Evolutionary conservation across 495 filamentous ascomycete genomes (phyloP).

Genomic region (Melanomma pulvis-pyrius): DNA sequence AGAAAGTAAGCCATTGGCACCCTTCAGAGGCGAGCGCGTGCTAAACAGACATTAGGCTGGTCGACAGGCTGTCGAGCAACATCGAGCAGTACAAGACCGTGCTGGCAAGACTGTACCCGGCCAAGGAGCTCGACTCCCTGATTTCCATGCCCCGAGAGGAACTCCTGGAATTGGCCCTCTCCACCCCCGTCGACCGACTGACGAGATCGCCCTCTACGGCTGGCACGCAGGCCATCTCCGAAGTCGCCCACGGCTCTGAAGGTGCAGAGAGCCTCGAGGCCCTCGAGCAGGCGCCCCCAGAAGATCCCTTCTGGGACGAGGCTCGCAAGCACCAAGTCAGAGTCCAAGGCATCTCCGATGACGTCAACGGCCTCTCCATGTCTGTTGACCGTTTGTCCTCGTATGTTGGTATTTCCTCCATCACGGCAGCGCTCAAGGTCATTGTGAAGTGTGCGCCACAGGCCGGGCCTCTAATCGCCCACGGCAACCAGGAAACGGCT

Average conservation of each 20-base stretch:
- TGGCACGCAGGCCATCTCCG: constrained; percentile 34
- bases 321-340: constrained; percentile 37
- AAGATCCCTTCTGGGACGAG: constrained; percentile 43
- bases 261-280: constrained; percentile 46
- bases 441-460: constrained; percentile 76
- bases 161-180: constrained; percentile 51
- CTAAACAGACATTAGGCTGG: constrained; percentile 34
- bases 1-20: constrained; percentile 37
- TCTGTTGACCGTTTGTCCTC: constrained; percentile 71
- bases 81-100: constrained; percentile 43
- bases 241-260: constrained; percentile 37
- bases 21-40: constrained; percentile 3
- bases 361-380: constrained; percentile 80
- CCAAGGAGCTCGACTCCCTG: constrained; percentile 51
- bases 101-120: constrained; percentile 52
- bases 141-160: constrained; percentile 53
- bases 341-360: constrained; percentile 72
- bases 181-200: constrained; percentile 27
- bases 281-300: constrained; percentile 45
- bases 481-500: constrained; percentile 46
- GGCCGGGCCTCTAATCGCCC: constrained; percentile 59
- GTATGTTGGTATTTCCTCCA: constrained; percentile 80
- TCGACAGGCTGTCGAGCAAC: constrained; percentile 41
- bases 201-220: constrained; percentile 50
- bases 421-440: constrained; percentile 78